These are phyloP conservation scores for Teratosphaeria viscida DNA, from an alignment of 2,329 filamentous ascomycete genomes.

Conservation along the genomic window DNA sequence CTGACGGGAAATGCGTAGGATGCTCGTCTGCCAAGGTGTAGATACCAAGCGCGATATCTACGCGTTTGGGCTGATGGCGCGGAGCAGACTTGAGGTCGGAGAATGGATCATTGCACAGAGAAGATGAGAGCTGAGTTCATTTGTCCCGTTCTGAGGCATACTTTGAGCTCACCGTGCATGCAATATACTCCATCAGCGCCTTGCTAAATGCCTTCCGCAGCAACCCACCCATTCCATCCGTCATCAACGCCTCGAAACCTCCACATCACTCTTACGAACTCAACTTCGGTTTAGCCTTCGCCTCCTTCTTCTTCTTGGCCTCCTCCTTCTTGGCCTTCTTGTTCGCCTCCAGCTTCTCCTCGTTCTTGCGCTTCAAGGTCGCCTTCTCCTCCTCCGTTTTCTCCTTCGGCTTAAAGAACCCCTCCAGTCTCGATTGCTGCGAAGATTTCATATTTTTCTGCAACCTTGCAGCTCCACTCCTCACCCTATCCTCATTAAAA, in stretches of 20 bases:
- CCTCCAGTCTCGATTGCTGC: constrained; percentile 84
- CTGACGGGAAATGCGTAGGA: no score
- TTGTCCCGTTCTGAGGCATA: no score
- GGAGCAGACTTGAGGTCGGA: no score
- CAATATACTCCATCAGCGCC: background rate
- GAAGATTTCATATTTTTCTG: constrained; percentile 84
- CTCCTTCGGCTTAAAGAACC: constrained; percentile 89
- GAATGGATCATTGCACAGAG: no score
- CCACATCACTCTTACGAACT: constrained; percentile 12
- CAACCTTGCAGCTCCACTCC: constrained; percentile 64
- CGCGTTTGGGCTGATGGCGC: no score
- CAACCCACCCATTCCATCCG: background rate
- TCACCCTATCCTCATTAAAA: constrained; percentile 90
- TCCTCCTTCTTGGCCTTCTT: constrained; percentile 94
- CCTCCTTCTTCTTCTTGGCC: constrained; percentile 88
- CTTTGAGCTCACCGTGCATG: background rate
- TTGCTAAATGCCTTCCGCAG: background rate
- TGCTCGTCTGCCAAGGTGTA: no score
- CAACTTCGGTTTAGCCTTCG: constrained; percentile 65
- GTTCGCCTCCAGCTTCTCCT: constrained; percentile 81
- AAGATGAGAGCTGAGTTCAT: no score
- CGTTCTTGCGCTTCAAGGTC: constrained; percentile 80
- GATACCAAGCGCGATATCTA: no score
- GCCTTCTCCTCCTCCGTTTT: constrained; percentile 82
- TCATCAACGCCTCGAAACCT: background rate